These are phyloP conservation scores for Podospora comata DNA, from an alignment of 495 filamentous ascomycete genomes.

Conservation along the genomic window DNA sequence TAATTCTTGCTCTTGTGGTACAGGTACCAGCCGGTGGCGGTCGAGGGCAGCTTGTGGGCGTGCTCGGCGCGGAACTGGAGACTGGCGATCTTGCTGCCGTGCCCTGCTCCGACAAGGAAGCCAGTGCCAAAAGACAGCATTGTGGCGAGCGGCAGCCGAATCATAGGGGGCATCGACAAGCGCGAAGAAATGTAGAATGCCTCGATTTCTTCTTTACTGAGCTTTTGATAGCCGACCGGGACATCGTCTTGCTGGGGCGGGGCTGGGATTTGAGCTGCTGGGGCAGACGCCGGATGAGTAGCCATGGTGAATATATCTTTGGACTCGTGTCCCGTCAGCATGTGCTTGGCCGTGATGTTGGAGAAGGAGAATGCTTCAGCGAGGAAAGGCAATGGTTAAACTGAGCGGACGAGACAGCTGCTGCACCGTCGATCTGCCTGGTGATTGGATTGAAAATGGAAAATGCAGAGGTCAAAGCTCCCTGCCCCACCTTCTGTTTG, in stretches of 20 bases:
- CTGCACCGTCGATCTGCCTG: not conserved
- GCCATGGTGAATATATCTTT: not conserved
- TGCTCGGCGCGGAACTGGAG: conserved; percentile 89
- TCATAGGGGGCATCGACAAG: conserved; percentile 53
- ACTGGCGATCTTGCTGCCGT: conserved; percentile 68
- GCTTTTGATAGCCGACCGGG: not conserved
- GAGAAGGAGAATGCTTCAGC: not conserved
- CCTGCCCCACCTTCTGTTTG: not conserved
- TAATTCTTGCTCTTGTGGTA: conserved; percentile 99
- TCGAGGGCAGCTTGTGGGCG: conserved; percentile 80
- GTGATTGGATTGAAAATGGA: not conserved
- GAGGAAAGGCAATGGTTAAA: too few relatives aligned
- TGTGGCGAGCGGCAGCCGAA: conserved; percentile 62
- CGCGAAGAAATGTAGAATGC: conserved; percentile 44
- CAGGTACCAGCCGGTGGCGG: conserved; percentile 86
- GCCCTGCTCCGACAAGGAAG: conserved; percentile 62
- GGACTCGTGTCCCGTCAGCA: not conserved
- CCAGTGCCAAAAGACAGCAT: conserved; percentile 62
- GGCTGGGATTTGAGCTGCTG: not conserved
- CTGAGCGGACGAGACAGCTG: too few relatives aligned
- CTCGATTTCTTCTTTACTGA: conserved; percentile 21
- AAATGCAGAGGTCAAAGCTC: not conserved
- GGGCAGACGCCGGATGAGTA: not conserved
- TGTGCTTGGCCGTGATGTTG: not conserved
- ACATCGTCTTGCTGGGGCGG: conserved; percentile 4